Conservation (phyloP, 768 basidiomycete genomes). For the Cubamyces sp. region DNA sequence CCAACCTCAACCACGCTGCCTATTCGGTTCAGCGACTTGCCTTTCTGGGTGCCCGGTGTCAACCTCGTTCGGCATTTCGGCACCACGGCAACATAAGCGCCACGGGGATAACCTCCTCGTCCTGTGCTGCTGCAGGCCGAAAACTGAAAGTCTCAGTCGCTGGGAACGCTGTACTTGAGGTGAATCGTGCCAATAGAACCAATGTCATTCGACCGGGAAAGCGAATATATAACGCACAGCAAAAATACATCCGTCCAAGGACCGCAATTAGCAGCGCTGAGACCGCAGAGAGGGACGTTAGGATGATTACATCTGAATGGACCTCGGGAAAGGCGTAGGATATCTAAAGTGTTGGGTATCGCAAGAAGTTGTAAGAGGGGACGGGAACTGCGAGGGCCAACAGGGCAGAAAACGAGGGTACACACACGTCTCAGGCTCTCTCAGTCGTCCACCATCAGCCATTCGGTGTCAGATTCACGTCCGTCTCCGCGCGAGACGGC, state of each 20-base stretch:
- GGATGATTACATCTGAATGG: slow-evolving; percentile 21
- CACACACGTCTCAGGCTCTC: too few species aligned
- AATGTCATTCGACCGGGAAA: slow-evolving; percentile 3
- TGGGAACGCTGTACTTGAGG: too few species aligned
- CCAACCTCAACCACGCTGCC: slow-evolving; percentile 12
- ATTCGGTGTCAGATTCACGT: slow-evolving; percentile 89
- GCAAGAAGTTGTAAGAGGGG: slow-evolving; percentile 16
- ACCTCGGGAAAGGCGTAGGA: slow-evolving; percentile 24
- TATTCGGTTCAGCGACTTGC: slow-evolving; percentile 9
- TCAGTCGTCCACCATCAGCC: slow-evolving; percentile 69
- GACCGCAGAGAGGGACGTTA: slow-evolving; percentile 17
- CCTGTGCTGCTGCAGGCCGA: too few species aligned
- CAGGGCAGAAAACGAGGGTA: background rate
- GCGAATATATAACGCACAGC: slow-evolving; percentile 24
- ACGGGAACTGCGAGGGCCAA: slow-evolving; percentile 8
- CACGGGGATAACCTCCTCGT: background rate
- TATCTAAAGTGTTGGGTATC: slow-evolving; percentile 35
- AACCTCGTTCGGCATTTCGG: slow-evolving; percentile 1
- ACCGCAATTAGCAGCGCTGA: slow-evolving; percentile 18
- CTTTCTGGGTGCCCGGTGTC: background rate
- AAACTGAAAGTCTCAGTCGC: too few species aligned
- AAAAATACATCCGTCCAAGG: slow-evolving; percentile 19
- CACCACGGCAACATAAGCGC: background rate
- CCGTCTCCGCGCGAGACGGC: slow-evolving; percentile 68
- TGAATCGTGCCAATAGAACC: too few species aligned